Evolutionary conservation across 768 basidiomycete genomes (phyloP).

Genomic region (Pleurotus giganteus): DNA sequence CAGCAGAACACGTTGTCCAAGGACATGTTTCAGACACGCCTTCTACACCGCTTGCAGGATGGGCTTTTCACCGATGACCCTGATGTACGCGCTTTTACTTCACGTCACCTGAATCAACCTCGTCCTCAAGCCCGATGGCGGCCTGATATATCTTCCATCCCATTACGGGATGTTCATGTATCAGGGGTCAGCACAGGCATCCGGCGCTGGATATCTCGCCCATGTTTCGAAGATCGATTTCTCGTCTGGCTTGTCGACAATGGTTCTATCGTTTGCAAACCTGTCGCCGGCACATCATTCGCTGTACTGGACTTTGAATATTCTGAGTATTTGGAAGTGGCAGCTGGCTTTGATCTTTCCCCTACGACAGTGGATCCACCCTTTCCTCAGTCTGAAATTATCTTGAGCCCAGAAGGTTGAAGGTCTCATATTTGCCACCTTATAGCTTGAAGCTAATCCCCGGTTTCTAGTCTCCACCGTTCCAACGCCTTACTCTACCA

Average conservation of each 20-base stretch:
- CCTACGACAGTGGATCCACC: constrained; percentile 18
- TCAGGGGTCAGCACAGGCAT: constrained; percentile 53
- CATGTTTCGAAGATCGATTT: constrained; percentile 74
- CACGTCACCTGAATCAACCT: constrained; percentile 1
- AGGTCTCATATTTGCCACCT: background rate
- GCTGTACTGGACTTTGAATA: constrained; percentile 75
- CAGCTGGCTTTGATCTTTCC: constrained; percentile 49
- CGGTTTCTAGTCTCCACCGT: background rate
- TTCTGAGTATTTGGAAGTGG: constrained; percentile 61
- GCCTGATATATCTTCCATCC: background rate
- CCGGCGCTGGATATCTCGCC: constrained; percentile 66
- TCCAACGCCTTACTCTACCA: constrained; percentile 31
- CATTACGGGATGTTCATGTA: constrained; percentile 18
- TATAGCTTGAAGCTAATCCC: background rate
- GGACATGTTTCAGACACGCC: constrained; percentile 46
- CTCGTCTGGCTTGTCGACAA: constrained; percentile 48
- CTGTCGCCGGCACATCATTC: constrained; percentile 45
- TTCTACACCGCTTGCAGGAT: constrained; percentile 38
- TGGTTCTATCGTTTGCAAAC: constrained; percentile 29
- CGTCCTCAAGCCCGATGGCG: background rate
- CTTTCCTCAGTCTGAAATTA: background rate
- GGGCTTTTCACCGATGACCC: constrained; percentile 4
- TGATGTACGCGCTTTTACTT: constrained; percentile 18
- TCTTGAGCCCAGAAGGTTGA: constrained; percentile 13
- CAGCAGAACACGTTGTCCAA: constrained; percentile 39